phyloP scores from a whole-genome alignment of 2,329 filamentous ascomycete genomes.

The Hymenoscyphus occultus region DNA sequence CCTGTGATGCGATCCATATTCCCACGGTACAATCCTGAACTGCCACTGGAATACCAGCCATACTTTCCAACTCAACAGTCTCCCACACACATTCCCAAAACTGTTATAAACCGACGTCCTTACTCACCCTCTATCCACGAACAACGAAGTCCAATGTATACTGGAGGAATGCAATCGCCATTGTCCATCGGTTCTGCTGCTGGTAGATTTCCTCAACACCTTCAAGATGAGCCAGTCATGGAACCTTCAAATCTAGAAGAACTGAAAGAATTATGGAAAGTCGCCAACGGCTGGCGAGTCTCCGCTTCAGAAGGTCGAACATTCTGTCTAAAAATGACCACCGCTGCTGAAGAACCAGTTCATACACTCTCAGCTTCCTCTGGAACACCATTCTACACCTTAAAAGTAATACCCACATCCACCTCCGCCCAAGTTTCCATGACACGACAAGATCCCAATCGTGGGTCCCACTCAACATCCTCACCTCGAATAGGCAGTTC shows the following conservation, averaged over 20 bases:
- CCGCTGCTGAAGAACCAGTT: constrained; percentile 58
- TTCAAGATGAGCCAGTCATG: constrained; percentile 31
- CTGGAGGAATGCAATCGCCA: constrained; percentile 31
- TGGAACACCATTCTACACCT: constrained; percentile 63
- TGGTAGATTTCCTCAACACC: constrained; percentile 30
- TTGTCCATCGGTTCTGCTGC: constrained; percentile 27
- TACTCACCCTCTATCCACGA: constrained; percentile 44
- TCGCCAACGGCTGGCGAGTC: constrained; percentile 67
- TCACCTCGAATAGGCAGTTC: constrained; percentile 22
- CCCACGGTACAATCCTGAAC: constrained; percentile 66
- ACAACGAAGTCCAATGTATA: constrained; percentile 21
- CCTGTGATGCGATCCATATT: constrained; percentile 68
- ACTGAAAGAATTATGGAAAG: constrained; percentile 65
- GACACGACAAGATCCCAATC: constrained; percentile 58
- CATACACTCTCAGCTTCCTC: constrained; percentile 61
- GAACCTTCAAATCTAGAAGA: constrained; percentile 49
- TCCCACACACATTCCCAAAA: constrained; percentile 60
- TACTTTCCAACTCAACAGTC: constrained; percentile 68
- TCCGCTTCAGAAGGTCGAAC: constrained; percentile 55
- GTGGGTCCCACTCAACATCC: constrained; percentile 36
- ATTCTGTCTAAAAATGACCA: constrained; percentile 56
- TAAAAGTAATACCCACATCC: constrained; percentile 62
- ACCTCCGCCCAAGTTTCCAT: constrained; percentile 60
- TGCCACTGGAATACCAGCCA: constrained; percentile 64
- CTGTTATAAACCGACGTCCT: constrained; percentile 63